Conservation (phyloP, 306 rosid genomes). For the Medicago truncatula region DNA sequence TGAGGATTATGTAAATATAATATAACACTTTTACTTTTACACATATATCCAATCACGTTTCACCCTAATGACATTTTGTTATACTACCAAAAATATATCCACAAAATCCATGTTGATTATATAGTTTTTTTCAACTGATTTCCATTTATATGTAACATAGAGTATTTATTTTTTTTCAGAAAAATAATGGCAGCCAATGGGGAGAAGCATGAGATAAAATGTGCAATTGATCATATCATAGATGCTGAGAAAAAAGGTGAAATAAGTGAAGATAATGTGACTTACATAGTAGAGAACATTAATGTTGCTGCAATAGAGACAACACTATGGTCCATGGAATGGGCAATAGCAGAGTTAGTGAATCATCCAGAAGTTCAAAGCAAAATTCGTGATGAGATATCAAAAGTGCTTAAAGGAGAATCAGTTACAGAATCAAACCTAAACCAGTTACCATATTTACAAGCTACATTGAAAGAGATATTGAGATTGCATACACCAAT, state of each 20-base stretch:
- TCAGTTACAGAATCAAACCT: slow-evolving; percentile 72
- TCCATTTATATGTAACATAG: background rate
- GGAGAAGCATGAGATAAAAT: slow-evolving; percentile 64
- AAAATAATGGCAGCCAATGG: slow-evolving; percentile 71
- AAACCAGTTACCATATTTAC: slow-evolving; percentile 63
- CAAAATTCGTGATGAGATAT: slow-evolving; percentile 71
- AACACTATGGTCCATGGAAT: slow-evolving; percentile 89
- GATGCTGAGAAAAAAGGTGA: slow-evolving; percentile 84
- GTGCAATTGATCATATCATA: slow-evolving; percentile 89
- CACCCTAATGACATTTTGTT: background rate
- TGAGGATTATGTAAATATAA: background rate
- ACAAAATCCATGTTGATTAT: background rate
- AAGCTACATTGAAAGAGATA: slow-evolving; percentile 82
- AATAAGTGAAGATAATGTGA: slow-evolving; percentile 74
- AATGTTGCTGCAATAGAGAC: slow-evolving; percentile 88
- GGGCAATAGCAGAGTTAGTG: slow-evolving; percentile 90
- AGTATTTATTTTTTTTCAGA: slow-evolving; percentile 40
- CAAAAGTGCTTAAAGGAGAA: slow-evolving; percentile 58
- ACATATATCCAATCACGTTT: background rate
- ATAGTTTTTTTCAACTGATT: background rate
- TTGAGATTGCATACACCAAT: slow-evolving; percentile 77
- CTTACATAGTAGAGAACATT: slow-evolving; percentile 86
- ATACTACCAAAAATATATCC: background rate
- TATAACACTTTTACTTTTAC: background rate
- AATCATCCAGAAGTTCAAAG: slow-evolving; percentile 67